Evolutionary conservation across 73 alveolate species (phyloP), one percentile per base, ranked within the genome.

Genomic region (Paramecium primaurelia): DNA sequence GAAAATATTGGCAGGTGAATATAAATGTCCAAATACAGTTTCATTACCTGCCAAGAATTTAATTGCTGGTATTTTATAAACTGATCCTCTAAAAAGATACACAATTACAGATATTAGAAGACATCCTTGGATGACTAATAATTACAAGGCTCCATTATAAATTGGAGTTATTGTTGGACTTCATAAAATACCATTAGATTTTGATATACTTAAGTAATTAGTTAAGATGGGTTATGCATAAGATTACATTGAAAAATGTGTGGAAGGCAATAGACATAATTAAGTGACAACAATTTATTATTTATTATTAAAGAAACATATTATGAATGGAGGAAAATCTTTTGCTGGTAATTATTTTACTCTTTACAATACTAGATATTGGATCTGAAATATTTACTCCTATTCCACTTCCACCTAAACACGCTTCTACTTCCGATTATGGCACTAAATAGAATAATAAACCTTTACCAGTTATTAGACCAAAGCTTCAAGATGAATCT

Each of bases 181-280:
- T 20, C 93, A 94, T 88, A 92, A 91, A 40, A 94, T 97, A 14
- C 99, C 99, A 51, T 93, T 97, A 64, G 99, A 98, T 92, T 86
- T 73, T 22, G 97, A 97, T 9, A 95, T 98, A 28, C 34, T 97
- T 18, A 59, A 80, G 38, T 59, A 93, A 58, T 92, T 98, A 89
- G 95, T 85, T 45, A 73, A 95, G 26, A 88, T 93, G 71, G 98
- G 96, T 69, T 94, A 93, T 73, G 92, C 93, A n/a, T 49, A 87
- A 8, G 97, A 96, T 18, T 95, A 95, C 68, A 95, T 96, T 12
- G 95, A 86, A 77, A 96, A 95, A 49, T 95, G 95, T 84, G 83
- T 98, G 18, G 98, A 97, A 60, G 95, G 95, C 6, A 98, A 98
- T 92, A 92, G 95, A 58, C 99, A 98, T 92, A 98, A 98, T 95